These are phyloP conservation scores for Trichosanthes cucumerina DNA, from an alignment of 306 rosid genomes.

Conservation along the genomic window DNA sequence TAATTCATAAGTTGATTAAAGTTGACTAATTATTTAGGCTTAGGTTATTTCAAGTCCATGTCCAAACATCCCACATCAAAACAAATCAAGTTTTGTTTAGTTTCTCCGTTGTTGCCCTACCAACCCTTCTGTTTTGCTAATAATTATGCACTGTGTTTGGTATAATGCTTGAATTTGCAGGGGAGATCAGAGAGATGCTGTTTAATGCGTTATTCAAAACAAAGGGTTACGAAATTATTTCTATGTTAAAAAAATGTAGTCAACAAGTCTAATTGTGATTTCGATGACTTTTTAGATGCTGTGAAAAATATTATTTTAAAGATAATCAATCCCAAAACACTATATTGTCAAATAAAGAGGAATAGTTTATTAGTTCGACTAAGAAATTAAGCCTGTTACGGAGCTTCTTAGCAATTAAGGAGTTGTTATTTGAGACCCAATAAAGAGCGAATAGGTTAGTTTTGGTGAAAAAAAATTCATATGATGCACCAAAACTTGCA, in stretches of 20 bases:
- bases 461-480: too few species aligned
- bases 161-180: not conserved
- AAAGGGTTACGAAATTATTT: not conserved
- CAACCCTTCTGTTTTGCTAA: constrained; percentile 6
- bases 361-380: not conserved
- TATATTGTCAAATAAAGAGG: not conserved
- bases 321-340: not conserved
- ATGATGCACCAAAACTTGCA: too few species aligned
- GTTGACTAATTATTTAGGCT: constrained; percentile 4
- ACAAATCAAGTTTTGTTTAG: not conserved
- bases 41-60: not conserved
- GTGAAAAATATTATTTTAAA: not conserved
- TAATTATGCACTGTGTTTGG: not conserved
- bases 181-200: not conserved
- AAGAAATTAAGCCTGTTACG: not conserved
- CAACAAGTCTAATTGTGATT: not conserved
- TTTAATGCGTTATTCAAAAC: not conserved
- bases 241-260: not conserved
- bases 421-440: not conserved
- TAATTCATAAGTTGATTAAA: not conserved
- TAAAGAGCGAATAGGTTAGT: not conserved
- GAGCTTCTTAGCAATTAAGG: not conserved
- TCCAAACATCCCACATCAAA: not conserved
- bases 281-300: not conserved
- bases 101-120: not conserved